Evolutionary conservation across 1,139 yeast genomes (phyloP), one percentile per base, ranked within the genome.

Genomic region (Suhomyces bolitotheri): DNA sequence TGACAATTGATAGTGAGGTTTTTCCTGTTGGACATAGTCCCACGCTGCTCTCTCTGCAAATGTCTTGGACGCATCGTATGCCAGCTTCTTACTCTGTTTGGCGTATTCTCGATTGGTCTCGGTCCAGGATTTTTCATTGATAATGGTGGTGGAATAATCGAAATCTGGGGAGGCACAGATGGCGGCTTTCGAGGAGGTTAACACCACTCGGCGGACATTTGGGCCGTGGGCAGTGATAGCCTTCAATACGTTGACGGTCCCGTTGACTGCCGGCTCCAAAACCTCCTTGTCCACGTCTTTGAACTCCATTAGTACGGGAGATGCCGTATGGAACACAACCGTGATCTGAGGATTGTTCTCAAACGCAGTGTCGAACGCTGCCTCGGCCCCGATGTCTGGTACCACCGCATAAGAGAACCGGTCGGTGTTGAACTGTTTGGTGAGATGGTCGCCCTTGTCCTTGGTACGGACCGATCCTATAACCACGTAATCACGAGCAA

Each of bases 401-500:
- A 17, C 20, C 6, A 17, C 8, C 8, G 6, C 20, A 8, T 17
- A 17, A 7, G 8, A 7, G 8, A 17, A 17, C n/a, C n/a, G n/a
- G 20, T 8, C 20, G 20, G 20, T 7, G 20, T 17, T 17, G 7
- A 17, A 17, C 7, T 17, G 6, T 7, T 17, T 17, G 6, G 7
- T 17, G 7, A 17, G 8, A 17, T 6, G 7, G 7, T 17, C 20
- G 8, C 20, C 20, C 8, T 17, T 17, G 20, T 6, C 20, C 8
- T 17, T 6, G 8, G 20, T 17, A 17, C 20, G 20, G 8, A 17
- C 20, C 20, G 20, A 7, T 7, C 20, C 20, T 6, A 17, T 8
- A 6, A 17, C 20, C 8, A 7, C 20, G 20, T 17, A 17, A 8
- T 10, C 22, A 19, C 11, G 10, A 10, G 7, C 50, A 30, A 63